phyloP scores from a whole-genome alignment of 768 basidiomycete species.

The Cystofilobasidium bisporidii region DNA sequence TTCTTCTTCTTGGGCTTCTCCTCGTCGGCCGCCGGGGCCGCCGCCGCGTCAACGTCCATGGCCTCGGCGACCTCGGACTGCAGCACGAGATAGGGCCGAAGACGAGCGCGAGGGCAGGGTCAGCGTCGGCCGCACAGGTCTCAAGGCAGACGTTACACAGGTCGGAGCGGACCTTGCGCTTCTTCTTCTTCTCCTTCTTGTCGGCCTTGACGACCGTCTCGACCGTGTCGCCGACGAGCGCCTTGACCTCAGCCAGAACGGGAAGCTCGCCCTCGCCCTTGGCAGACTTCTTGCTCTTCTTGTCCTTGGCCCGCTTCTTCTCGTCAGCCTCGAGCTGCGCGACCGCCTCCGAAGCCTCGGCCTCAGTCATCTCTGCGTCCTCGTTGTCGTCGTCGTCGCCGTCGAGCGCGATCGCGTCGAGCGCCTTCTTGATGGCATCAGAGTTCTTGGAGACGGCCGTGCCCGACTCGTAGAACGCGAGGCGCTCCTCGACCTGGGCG shows the following conservation, averaged over 20 bases:
- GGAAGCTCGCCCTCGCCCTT: conserved; percentile 46
- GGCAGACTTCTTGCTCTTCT: conserved; percentile 45
- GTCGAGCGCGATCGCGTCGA: conserved; percentile 65
- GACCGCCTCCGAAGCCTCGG: conserved; percentile 25
- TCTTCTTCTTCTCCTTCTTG: conserved; percentile 39
- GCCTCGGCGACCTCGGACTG: conserved; percentile 25
- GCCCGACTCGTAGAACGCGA: conserved; percentile 70
- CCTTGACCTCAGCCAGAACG: conserved; percentile 39
- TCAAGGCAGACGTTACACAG: too few species aligned
- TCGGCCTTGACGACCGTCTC: conserved; percentile 30
- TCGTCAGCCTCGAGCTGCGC: conserved; percentile 41
- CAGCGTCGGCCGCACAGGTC: too few species aligned
- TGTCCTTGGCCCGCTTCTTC: conserved; percentile 59
- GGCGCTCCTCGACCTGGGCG: conserved; percentile 87
- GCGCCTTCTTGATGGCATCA: conserved; percentile 60
- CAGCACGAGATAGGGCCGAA: neutral
- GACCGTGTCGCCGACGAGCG: conserved; percentile 41
- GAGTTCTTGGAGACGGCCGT: conserved; percentile 68
- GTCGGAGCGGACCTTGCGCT: conserved; percentile 39
- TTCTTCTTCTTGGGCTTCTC: conserved; percentile 24
- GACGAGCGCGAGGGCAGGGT: too few species aligned
- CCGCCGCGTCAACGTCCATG: conserved; percentile 27
- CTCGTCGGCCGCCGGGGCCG: conserved; percentile 7
- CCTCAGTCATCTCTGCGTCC: conserved; percentile 61
- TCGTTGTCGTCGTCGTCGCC: conserved; percentile 68